These are phyloP conservation scores for Plantago rigida DNA, from an alignment of 305 asterid species.

Conservation along the genomic window DNA sequence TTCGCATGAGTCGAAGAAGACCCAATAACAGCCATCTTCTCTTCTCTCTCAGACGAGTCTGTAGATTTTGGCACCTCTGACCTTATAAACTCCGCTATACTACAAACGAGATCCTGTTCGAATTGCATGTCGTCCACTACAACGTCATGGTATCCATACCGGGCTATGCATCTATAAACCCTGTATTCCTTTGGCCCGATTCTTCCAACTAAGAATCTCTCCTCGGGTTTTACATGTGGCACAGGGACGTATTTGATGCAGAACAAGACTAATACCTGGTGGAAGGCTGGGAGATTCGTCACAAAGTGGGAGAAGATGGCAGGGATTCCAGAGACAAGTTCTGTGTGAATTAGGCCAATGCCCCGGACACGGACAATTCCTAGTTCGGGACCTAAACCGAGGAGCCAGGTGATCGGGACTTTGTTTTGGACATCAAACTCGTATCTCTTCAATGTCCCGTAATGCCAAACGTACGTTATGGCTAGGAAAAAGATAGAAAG, in stretches of 20 bases:
- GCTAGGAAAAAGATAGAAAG: slow-evolving; percentile 54
- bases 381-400: slow-evolving; percentile 60
- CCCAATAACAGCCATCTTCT: slow-evolving; percentile 64
- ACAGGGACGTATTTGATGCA: slow-evolving; percentile 77
- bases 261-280: slow-evolving; percentile 66
- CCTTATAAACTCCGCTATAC: slow-evolving; percentile 68
- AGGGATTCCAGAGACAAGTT: slow-evolving; percentile 82
- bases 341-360: slow-evolving; percentile 81
- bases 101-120: slow-evolving; percentile 65
- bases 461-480: slow-evolving; percentile 72
- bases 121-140: slow-evolving; percentile 67
- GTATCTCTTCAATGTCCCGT: slow-evolving; percentile 63
- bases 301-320: slow-evolving; percentile 81
- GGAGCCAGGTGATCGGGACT: slow-evolving; percentile 74
- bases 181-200: slow-evolving; percentile 67
- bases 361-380: slow-evolving; percentile 80
- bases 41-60: slow-evolving; percentile 32
- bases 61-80: slow-evolving; percentile 35
- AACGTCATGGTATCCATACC: slow-evolving; percentile 70
- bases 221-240: slow-evolving; percentile 80
- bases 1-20: too few relatives aligned
- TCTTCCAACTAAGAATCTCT: slow-evolving; percentile 74
- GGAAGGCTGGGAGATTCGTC: slow-evolving; percentile 88
- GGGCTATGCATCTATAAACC: slow-evolving; percentile 69
- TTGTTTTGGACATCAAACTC: slow-evolving; percentile 82